phyloP scores from a whole-genome alignment of 1,284 basidiomycete species.

The Moesziomyces sp. region DNA sequence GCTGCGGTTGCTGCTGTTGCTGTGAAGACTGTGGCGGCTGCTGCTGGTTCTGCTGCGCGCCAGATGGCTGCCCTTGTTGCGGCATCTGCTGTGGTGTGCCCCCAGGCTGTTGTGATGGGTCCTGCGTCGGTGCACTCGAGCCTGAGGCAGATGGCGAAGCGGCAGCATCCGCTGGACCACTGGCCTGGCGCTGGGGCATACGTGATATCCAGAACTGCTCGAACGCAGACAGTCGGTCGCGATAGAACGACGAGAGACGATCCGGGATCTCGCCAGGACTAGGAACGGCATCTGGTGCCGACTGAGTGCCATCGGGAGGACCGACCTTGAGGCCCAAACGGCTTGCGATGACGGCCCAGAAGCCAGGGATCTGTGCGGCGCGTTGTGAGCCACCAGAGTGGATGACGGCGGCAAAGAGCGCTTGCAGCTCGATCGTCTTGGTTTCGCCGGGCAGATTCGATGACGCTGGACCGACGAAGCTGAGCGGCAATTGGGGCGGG shows the following conservation, averaged over 20 bases:
- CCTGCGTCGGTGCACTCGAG: slow-evolving; percentile 6
- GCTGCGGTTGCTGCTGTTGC: slow-evolving; percentile 15
- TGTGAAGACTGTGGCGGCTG: slow-evolving; percentile 17
- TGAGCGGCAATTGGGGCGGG: slow-evolving; percentile 42
- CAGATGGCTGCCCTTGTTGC: slow-evolving; percentile 5
- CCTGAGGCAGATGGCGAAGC: slow-evolving; percentile 29
- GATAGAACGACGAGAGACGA: slow-evolving; percentile 58
- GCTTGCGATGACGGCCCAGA: slow-evolving; percentile 60
- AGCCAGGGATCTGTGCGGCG: slow-evolving; percentile 46
- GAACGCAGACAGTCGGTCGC: slow-evolving; percentile 54
- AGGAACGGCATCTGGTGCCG: slow-evolving; percentile 46
- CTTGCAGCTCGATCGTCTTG: slow-evolving; percentile 57
- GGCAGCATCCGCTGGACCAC: slow-evolving; percentile 32
- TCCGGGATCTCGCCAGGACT: slow-evolving; percentile 55
- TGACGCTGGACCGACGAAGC: slow-evolving; percentile 57
- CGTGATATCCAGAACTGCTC: slow-evolving; percentile 62
- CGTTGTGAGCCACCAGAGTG: slow-evolving; percentile 56
- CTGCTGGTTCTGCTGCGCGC: slow-evolving; percentile 5
- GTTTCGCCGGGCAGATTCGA: slow-evolving; percentile 49
- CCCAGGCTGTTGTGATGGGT: slow-evolving; percentile 13
- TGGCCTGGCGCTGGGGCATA: slow-evolving; percentile 47
- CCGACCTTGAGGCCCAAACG: slow-evolving; percentile 58
- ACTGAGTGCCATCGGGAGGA: slow-evolving; percentile 37
- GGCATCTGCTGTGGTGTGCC: slow-evolving; percentile 12
- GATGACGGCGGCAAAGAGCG: slow-evolving; percentile 56